Evolutionary conservation across 345 rosid genomes (phyloP), one percentile per base, ranked within the genome.

Genomic region (Combretum micranthum): DNA sequence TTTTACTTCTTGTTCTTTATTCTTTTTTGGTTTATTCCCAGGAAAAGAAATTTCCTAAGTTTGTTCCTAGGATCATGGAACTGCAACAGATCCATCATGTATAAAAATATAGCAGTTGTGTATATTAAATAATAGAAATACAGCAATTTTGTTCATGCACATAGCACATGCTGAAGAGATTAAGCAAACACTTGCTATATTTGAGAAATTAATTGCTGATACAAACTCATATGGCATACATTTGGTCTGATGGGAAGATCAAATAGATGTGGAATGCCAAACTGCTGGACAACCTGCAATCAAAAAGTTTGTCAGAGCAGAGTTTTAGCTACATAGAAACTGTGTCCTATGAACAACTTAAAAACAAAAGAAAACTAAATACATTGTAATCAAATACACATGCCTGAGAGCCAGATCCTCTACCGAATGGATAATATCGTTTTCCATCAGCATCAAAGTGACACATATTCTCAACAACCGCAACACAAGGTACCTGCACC

Each of bases 351-450:
- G 13, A 21, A 49, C 52, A 13, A 55, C 52, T 26, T 32, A 3
- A 49, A 52, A 59, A 25, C 18, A 57, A 37, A 44, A 48, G 44
- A 44, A 57, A 52, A 37, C 60, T 42, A 62, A 42, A 18, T 51
- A 8, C 13, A 2, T 37, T 22, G 25, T 47, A 4, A 53, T 64
- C 44, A 47, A 51, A 52, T 23, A 57, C 55, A 59, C 83, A 57
- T 81, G 72, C 98, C 96, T 88, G 87, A 61, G 96, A 72, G 42
- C 98, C 98, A 55, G 98, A 92, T 63, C 98, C 98, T 84, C 88
- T 81, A 26, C 96, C 98, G 65, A 88, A 88, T 55, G 98, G 98
- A 74, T 92, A 92, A 67, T 80, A 81, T 57, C 96, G 90, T 79
- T 88, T 86, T 44, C 98, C 98, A 65, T 88, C 96, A 49, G 90